A percentile compares a stretch with the other conserved stretches of the same genome.
Evolutionary conservation across 108 stramenopile genomes (phyloP).

Genomic region (Nitzschia inconspicua): DNA sequence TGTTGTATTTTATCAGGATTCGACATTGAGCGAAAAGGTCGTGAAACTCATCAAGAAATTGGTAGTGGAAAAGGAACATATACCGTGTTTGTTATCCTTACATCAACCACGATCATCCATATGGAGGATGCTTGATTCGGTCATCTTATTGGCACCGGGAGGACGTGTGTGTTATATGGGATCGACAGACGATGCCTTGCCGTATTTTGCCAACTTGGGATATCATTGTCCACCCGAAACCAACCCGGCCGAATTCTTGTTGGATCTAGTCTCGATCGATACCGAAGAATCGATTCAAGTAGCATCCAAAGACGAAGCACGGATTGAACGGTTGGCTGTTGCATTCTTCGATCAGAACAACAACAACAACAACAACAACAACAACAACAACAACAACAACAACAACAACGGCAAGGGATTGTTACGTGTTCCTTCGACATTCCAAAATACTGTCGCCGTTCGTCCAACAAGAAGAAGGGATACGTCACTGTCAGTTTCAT

Average conservation of each 20-base stretch:
- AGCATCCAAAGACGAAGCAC: constrained; percentile 36
- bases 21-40: constrained; percentile 56
- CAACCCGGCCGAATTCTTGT: constrained; percentile 83
- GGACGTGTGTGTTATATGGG: constrained; percentile 74
- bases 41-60: constrained; percentile 49
- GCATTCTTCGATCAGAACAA: constrained; percentile 30
- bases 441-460: background rate
- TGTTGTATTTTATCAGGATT: too few species aligned
- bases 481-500: too few species aligned
- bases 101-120: constrained; percentile 79
- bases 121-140: constrained; percentile 55
- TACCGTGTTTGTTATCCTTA: constrained; percentile 61
- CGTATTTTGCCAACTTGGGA: constrained; percentile 64
- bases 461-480: too few species aligned
- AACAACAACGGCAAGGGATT: background rate
- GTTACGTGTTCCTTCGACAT: too few species aligned
- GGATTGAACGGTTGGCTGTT: constrained; percentile 46
- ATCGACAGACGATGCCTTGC: constrained; percentile 30
- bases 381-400: background rate
- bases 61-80: constrained; percentile 45
- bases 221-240: constrained; percentile 63
- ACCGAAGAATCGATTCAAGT: constrained; percentile 50
- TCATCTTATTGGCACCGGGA: constrained; percentile 71
- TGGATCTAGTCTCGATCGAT: constrained; percentile 80
- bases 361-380: background rate